Base-by-base conservation (phyloP, 1,284 basidiomycete genomes). In the Ceratobasidium sp. region DNA sequence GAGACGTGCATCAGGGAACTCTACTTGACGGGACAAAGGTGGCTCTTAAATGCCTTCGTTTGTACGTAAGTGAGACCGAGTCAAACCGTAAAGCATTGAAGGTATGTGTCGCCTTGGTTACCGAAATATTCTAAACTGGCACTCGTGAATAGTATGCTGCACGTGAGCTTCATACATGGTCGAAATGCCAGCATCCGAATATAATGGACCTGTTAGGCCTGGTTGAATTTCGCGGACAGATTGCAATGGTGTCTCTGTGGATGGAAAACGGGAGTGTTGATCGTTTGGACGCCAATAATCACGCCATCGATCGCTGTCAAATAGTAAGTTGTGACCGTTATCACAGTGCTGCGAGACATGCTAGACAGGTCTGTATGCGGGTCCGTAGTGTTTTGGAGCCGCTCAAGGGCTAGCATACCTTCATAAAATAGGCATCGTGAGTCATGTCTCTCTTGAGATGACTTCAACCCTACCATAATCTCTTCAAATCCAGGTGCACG, bases 151-250 rank as follows among this genome's bases (percentile, higher is more conserved):
- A 69, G 67, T 28, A 23, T 18, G 67, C 46, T 9, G 49, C 49
- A 28, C 23, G 28, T 4, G 67, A 69, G 49, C 26, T 69, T 10
- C 51, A 69, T 26, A 28, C 46, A 20, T 69, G 67, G 67, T 69
- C 67, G n/a, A 69, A 69, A 20, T 55, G 44, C 23, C 46, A n/a
- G 9, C 67, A 69, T n/a, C n/a, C 18, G 12, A 69, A 69, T 39
- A 39, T 69, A 53, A 9, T 69, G 9, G 18, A 23, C 5, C 28
- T 53, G 46, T 9, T 69, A 6, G 67, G 67, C n/a, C 18, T 55
- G 26, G 67, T 46, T 26, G 4, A 33, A 6, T 46, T 46, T 46
- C 44, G 44, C 7, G 44, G 44, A 46, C 44, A 46, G 13, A 46
- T 46, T 46, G 44, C 44, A 13, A 46, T 46, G 44, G 44, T 46